phyloP scores from a whole-genome alignment of 1,284 basidiomycete species.

The Ganoderma meredithae region DNA sequence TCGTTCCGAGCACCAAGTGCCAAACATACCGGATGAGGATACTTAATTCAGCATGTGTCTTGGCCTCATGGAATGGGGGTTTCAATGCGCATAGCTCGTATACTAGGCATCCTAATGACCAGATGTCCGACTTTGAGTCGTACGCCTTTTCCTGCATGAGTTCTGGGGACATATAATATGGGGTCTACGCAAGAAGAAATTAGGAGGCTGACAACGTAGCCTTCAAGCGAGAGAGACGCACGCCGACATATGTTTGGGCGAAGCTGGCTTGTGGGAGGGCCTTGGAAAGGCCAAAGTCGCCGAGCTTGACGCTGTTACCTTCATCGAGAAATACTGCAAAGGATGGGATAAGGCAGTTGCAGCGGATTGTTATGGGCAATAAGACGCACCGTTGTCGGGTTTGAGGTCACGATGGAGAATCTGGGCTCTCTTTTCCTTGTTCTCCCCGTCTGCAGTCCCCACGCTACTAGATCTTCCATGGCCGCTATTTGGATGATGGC shows the following conservation, averaged over 20 bases:
- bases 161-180: slow-evolving; percentile 99
- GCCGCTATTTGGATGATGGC: slow-evolving; percentile 78
- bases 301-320: slow-evolving; percentile 85
- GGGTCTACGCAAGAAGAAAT: slow-evolving; percentile 67
- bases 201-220: not conserved
- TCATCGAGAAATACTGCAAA: slow-evolving; percentile 83
- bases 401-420: slow-evolving; percentile 96
- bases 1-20: no score
- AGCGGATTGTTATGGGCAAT: not conserved
- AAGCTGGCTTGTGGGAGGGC: slow-evolving; percentile 88
- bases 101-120: slow-evolving; percentile 96
- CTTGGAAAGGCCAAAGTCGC: slow-evolving; percentile 96
- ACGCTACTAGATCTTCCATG: slow-evolving; percentile 55
- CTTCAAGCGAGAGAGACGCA: slow-evolving; percentile 50
- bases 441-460: slow-evolving; percentile 49
- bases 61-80: slow-evolving; percentile 91
- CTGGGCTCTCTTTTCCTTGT: slow-evolving; percentile 66
- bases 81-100: slow-evolving; percentile 94
- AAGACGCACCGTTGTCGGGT: slow-evolving; percentile 90
- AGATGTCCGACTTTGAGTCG: slow-evolving; percentile 97
- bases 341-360: not conserved
- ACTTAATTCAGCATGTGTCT: slow-evolving; percentile 86
- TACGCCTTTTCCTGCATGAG: slow-evolving; percentile 96
- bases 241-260: slow-evolving; percentile 96
- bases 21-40: slow-evolving; percentile 74